Percentiles rank a stretch among this genome's conserved stretches.
Evolutionary conservation across 345 rosid genomes (phyloP).

Genomic region (Noccaea bulbosa): DNA sequence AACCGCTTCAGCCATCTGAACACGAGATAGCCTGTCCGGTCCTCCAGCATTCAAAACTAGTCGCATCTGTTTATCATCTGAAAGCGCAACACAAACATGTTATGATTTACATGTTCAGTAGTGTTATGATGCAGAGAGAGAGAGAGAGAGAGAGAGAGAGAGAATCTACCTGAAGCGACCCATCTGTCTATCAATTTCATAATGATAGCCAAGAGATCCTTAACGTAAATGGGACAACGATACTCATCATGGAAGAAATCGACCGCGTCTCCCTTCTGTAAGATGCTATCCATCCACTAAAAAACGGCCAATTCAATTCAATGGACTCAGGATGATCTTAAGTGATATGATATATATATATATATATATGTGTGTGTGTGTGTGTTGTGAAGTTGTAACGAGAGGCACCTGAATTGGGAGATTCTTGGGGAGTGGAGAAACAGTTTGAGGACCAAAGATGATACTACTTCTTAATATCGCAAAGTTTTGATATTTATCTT

Average conservation of each 20-base stretch:
- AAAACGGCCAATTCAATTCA: slow-evolving; percentile 23
- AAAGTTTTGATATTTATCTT: slow-evolving; percentile 61
- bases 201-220: slow-evolving; percentile 66
- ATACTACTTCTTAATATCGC: slow-evolving; percentile 89
- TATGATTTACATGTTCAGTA: slow-evolving; percentile 1
- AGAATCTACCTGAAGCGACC: slow-evolving; percentile 57
- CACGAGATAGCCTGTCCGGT: slow-evolving; percentile 82
- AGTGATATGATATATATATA: neutral
- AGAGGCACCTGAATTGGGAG: slow-evolving; percentile 81
- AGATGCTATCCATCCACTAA: slow-evolving; percentile 86
- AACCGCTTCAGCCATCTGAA: slow-evolving; percentile 87
- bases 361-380: no score
- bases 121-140: neutral
- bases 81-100: slow-evolving; percentile 27
- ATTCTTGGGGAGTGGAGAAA: slow-evolving; percentile 83
- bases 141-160: neutral
- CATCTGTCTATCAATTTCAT: slow-evolving; percentile 55
- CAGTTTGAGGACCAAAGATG: slow-evolving; percentile 82
- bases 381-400: neutral
- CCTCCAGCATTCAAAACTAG: slow-evolving; percentile 81
- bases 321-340: neutral
- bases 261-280: slow-evolving; percentile 65
- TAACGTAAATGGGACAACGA: slow-evolving; percentile 87
- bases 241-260: slow-evolving; percentile 84
- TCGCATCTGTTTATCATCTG: slow-evolving; percentile 70